Evolutionary conservation across 805 yeast species (phyloP), one percentile per base, ranked within the genome.

Genomic region (Candida boidinii): DNA sequence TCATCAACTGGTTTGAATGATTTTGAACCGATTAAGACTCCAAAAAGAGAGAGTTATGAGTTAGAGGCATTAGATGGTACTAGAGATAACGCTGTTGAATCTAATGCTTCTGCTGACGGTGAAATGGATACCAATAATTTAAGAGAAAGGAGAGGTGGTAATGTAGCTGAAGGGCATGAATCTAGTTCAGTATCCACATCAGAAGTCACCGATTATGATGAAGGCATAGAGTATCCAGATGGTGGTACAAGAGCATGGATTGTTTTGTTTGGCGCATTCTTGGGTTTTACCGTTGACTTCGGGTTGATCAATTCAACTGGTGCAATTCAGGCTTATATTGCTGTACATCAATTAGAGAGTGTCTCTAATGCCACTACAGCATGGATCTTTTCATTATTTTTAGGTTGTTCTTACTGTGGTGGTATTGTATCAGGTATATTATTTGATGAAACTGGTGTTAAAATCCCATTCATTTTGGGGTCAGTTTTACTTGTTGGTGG

Each of bases 361-460:
- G 54, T 58, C 5, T 49, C 64, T 5, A 58, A 72, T 2, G 64
- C 79, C 2, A 53, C 70, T 2, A 62, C 75, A 5, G 68, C 81
- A 4, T 76, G 85, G 84, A 67, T 79, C 20, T 79, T 79, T 42
- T 76, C 85, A 2, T 51, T 78, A 18, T 71, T 64, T 48, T 51
- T 69, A 36, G 65, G 70, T 21, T 48, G 76, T 19, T 58, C 70
- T 9, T 73, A 68, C 45, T 50, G 64, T 11, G 57, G 68, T 2
- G 69, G 75, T 7, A 58, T 73, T 21, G 51, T 74, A 18, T 62
- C 70, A 8, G 87, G 83, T 2, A 70, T 76, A 8, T 56, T 70
- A 11, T 76, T 75, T 43, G 83, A 76, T 44, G 54, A 65, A 37
- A 60, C 64, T 30, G 82, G 82, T 2, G 59, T 70, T 16, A 58